Conservation (phyloP, 169 alveolate species). For the Toxoplasma gondii region DNA sequence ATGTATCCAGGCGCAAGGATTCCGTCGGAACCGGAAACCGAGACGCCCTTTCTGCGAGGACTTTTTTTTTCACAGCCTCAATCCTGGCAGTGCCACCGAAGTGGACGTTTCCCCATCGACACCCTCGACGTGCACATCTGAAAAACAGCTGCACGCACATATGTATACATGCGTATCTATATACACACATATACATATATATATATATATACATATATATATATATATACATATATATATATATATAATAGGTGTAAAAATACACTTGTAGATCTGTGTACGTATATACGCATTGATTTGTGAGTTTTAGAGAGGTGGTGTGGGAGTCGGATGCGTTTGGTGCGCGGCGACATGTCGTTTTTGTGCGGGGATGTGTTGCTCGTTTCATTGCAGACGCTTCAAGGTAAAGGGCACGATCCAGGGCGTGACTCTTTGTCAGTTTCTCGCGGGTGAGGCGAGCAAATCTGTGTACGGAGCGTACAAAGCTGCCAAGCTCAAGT, state of each 20-base stretch:
- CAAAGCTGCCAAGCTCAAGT: slow-evolving; percentile 5
- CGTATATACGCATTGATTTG: neutral
- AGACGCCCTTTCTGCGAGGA: no score
- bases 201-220: no score
- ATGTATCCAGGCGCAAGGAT: no score
- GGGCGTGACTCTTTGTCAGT: slow-evolving; percentile 44
- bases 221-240: no score
- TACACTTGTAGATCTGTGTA: neutral
- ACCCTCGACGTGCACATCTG: neutral
- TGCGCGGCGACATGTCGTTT: neutral
- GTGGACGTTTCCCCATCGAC: no score
- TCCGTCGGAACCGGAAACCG: no score
- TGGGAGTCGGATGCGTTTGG: neutral
- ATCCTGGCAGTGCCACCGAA: no score
- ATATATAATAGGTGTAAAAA: no score
- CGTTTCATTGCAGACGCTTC: slow-evolving; percentile 16
- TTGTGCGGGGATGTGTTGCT: neutral
- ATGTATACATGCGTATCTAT: neutral
- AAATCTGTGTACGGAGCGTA: neutral
- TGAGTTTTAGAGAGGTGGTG: neutral
- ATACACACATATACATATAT: no score
- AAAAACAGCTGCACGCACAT: neutral
- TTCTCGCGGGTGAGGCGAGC: slow-evolving; percentile 43
- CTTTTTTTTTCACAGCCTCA: no score
- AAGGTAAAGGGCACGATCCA: slow-evolving; percentile 28